These are phyloP conservation scores for Metschnikowia colocasiae DNA, from an alignment of 805 yeast species.

Conservation along the genomic window DNA sequence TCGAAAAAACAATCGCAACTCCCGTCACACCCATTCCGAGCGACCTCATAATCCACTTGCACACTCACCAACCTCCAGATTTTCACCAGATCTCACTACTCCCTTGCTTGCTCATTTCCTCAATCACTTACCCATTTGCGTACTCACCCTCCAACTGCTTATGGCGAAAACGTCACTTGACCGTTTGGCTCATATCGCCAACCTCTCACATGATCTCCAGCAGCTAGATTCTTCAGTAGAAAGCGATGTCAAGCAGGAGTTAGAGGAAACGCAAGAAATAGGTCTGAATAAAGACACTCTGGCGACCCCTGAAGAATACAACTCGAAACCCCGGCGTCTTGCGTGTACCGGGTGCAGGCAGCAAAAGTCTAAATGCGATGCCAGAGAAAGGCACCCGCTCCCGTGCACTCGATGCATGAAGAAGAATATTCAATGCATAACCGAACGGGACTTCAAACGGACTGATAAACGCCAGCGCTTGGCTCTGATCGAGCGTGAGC, in stretches of 20 bases:
- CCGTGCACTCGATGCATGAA: constrained; percentile 82
- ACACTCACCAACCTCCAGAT: background rate
- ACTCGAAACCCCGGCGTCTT: constrained; percentile 46
- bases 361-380: constrained; percentile 90
- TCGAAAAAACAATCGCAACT: background rate
- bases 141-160: no score
- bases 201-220: constrained; percentile 40
- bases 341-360: constrained; percentile 97
- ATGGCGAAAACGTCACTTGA: constrained; percentile 32
- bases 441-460: constrained; percentile 80
- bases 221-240: constrained; percentile 15
- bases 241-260: constrained; percentile 7
- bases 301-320: constrained; percentile 6
- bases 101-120: no score
- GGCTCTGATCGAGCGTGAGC: constrained; percentile 80
- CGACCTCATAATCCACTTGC: no score
- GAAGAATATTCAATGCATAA: constrained; percentile 63
- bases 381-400: constrained; percentile 65
- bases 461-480: constrained; percentile 84
- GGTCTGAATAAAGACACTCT: background rate
- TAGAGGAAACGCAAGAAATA: background rate
- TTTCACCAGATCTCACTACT: no score
- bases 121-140: no score
- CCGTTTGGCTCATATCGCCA: constrained; percentile 41
- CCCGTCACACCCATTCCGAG: no score